phyloP scores from a whole-genome alignment of 1,284 basidiomycete genomes.

The Ustanciosporium gigantosporum region DNA sequence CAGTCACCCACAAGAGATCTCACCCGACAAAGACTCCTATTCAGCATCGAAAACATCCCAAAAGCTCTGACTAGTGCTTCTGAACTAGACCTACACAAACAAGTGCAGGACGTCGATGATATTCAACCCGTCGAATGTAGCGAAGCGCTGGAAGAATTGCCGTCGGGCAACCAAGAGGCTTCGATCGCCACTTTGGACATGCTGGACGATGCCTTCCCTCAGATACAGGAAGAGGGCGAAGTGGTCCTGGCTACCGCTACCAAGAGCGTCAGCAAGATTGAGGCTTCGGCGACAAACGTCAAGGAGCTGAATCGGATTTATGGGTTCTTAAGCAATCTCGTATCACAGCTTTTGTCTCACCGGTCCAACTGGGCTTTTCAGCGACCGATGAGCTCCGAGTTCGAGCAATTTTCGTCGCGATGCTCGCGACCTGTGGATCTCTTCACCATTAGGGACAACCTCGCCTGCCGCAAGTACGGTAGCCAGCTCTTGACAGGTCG shows the following conservation, averaged over 20 bases:
- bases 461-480: constrained; percentile 27
- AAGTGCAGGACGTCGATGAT: not conserved
- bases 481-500: constrained; percentile 22
- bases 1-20: constrained; percentile 37
- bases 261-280: constrained; percentile 1
- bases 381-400: constrained; percentile 22
- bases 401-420: constrained; percentile 30
- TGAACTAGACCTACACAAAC: not conserved
- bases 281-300: constrained; percentile 6
- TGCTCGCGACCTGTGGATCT: constrained; percentile 36
- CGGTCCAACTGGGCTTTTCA: constrained; percentile 35
- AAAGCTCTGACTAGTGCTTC: not conserved
- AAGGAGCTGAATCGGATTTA: constrained; percentile 27
- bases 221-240: no score
- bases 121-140: not conserved
- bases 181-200: not conserved
- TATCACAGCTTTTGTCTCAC: constrained; percentile 34
- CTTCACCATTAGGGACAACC: constrained; percentile 30
- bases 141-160: not conserved
- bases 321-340: constrained; percentile 30
- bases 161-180: not conserved
- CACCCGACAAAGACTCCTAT: constrained; percentile 8
- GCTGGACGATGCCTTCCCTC: no score
- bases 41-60: constrained; percentile 1
- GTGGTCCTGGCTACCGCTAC: not conserved